Evolutionary conservation across 2,329 filamentous ascomycete species (phyloP).

Genomic region (Talaromyces funiculosus): DNA sequence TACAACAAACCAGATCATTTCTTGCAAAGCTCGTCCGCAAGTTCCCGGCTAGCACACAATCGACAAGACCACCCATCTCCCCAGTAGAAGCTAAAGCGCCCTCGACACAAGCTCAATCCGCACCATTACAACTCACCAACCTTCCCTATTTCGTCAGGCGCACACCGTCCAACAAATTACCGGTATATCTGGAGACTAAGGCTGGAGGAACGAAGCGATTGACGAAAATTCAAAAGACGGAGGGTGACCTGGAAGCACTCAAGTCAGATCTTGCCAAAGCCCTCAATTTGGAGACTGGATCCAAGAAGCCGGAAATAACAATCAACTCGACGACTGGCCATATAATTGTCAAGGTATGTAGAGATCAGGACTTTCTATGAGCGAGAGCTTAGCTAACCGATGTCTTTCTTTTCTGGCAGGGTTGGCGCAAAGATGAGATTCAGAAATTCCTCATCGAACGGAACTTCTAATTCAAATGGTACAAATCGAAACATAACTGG

Average conservation of each 20-base stretch:
- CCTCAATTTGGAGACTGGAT: constrained; percentile 50
- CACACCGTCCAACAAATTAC: constrained; percentile 63
- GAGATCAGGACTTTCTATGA: constrained; percentile 8
- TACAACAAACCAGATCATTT: constrained; percentile 32
- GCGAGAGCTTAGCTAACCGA: constrained; percentile 2
- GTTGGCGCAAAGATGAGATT: constrained; percentile 47
- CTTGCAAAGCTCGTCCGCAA: constrained; percentile 33
- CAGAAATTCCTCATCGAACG: constrained; percentile 44
- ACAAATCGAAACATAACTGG: neutral
- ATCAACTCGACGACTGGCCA: constrained; percentile 63
- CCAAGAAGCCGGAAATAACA: constrained; percentile 32
- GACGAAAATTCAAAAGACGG: constrained; percentile 71
- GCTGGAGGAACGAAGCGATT: constrained; percentile 69
- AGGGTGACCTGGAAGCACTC: constrained; percentile 64
- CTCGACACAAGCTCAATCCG: constrained; percentile 10
- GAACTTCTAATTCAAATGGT: constrained; percentile 33
- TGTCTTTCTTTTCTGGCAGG: constrained; percentile 28
- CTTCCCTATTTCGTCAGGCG: constrained; percentile 67
- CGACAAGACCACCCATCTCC: constrained; percentile 18
- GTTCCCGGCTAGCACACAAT: constrained; percentile 22
- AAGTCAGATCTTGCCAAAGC: constrained; percentile 57
- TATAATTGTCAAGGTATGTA: constrained; percentile 64
- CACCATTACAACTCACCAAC: constrained; percentile 35
- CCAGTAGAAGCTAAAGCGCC: constrained; percentile 1
- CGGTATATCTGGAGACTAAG: constrained; percentile 70